Base-by-base conservation (phyloP, 345 rosid species). In the Euphorbia lathyris region DNA sequence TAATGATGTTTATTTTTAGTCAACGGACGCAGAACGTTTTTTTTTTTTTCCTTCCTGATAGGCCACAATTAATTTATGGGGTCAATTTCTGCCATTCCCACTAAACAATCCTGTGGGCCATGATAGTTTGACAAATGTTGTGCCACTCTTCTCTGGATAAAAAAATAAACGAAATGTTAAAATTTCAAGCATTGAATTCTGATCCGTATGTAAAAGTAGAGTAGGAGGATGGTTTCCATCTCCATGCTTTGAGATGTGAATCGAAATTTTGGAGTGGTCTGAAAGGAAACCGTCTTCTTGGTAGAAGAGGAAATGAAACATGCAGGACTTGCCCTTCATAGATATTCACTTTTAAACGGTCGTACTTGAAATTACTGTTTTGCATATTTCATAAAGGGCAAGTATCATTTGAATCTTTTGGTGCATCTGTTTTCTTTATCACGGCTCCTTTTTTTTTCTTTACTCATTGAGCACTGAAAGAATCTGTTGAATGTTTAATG, bases 221-320 rank as follows among this genome's bases (percentile, higher is more conserved):
- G 20, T 13, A 45, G 40, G 70, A 1, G 43, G 32, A 52, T 29
- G 13, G 20, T 16, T 51, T 30, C 29, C 42, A 34, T 32, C 32
- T 30, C 29, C 48, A 66, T 66, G 20, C 20, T 51, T 38, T 32
- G 40, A n/a, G 60, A 52, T 66, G 59, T 30, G 30, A 50, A 11
- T 30, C n/a, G 47, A 50, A 51, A 29, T 66, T 20, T 7, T 40
- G 67, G 48, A 34, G 34, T 67, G 59, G 22, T 67, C 14, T 67
- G 7, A 29, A 34, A n/a, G 3, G 6, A 29, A 16, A 14, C 3
- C 12, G 26, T 17, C 59, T 9, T 29, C 27, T 13, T 34, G 12
- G 36, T 32, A 52, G 22, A 51, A 42, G 67, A 66, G 45, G 60
- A 45, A 56, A 36, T 34, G 29, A 1, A 36, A 23, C 50, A 55